A percentile compares a stretch with the other conserved stretches of the same genome.
These are phyloP conservation scores for sorghum (Sorghum bicolor) DNA, from an alignment of 176 grass and related monocot genomes.

Conservation along the genomic window DNA sequence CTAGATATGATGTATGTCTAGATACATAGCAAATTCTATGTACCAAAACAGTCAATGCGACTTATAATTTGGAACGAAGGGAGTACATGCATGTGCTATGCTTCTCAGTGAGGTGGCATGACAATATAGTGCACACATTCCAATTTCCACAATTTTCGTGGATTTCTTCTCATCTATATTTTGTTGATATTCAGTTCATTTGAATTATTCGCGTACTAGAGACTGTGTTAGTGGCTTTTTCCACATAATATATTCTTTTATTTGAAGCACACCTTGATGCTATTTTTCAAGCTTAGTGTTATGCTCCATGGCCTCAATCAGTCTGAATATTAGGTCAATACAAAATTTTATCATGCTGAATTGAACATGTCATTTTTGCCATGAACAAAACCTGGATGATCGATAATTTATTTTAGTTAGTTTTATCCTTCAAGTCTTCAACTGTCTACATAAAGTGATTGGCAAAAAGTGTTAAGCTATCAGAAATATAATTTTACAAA, in stretches of 20 bases:
- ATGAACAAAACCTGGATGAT: not conserved
- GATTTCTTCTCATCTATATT: not conserved
- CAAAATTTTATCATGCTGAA: not conserved
- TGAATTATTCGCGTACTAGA: not conserved
- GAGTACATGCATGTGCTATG: not conserved
- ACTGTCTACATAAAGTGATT: not conserved
- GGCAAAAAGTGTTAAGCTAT: not conserved
- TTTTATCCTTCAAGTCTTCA: conserved; percentile 3
- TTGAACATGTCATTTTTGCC: not conserved
- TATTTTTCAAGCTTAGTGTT: not conserved
- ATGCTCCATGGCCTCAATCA: not conserved
- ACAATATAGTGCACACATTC: not conserved
- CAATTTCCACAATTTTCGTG: not conserved
- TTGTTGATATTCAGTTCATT: conserved; percentile 1
- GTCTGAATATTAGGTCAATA: not conserved
- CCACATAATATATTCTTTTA: not conserved
- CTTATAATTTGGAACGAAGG: no score
- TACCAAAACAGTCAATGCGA: no score
- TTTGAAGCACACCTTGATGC: not conserved
- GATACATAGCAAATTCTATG: no score
- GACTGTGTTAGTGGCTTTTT: not conserved
- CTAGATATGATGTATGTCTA: no score
- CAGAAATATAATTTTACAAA: not conserved
- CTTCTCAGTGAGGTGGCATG: not conserved
- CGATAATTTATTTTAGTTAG: conserved; percentile 5